Conservation (phyloP, 2,329 filamentous ascomycete species). For the Ophiosphaerella herpotricha region DNA sequence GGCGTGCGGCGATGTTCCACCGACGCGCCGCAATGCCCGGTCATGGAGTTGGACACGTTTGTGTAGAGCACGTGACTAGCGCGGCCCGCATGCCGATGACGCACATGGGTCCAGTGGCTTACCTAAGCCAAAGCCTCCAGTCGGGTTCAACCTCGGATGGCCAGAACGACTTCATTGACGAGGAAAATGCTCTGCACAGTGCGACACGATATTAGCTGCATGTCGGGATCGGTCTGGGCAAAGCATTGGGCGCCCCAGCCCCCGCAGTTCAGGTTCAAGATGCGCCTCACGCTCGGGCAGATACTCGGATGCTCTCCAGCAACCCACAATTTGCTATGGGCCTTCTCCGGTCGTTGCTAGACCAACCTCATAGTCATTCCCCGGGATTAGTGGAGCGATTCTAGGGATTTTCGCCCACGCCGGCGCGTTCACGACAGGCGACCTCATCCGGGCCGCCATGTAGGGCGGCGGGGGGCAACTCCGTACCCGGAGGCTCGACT, state of each 20-base stretch:
- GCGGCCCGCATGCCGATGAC: background rate
- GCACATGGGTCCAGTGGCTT: background rate
- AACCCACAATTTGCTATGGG: slow-evolving; percentile 9
- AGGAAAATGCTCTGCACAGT: no score
- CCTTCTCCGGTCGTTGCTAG: slow-evolving; percentile 21
- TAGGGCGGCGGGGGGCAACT: slow-evolving; percentile 2
- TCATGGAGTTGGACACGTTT: slow-evolving; percentile 12
- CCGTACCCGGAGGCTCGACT: slow-evolving; percentile 12
- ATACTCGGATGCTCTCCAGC: slow-evolving; percentile 25
- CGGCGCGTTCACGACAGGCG: background rate
- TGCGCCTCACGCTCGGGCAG: slow-evolving; percentile 24
- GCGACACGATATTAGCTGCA: background rate
- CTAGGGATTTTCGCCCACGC: background rate
- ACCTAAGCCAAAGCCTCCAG: background rate
- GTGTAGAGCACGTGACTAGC: slow-evolving; percentile 12
- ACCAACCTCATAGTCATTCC: slow-evolving; percentile 13
- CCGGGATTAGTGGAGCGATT: slow-evolving; percentile 5
- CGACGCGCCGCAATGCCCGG: slow-evolving; percentile 8
- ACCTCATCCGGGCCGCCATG: no score
- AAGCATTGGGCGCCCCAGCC: background rate
- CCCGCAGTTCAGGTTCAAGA: slow-evolving; percentile 5
- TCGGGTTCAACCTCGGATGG: background rate
- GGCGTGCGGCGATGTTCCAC: slow-evolving; percentile 10
- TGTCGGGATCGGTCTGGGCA: background rate
- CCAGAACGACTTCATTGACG: no score